Percentiles rank a stretch among this genome's conserved stretches.
phyloP scores from a whole-genome alignment of 805 yeast genomes.

The Candida adriatica region DNA sequence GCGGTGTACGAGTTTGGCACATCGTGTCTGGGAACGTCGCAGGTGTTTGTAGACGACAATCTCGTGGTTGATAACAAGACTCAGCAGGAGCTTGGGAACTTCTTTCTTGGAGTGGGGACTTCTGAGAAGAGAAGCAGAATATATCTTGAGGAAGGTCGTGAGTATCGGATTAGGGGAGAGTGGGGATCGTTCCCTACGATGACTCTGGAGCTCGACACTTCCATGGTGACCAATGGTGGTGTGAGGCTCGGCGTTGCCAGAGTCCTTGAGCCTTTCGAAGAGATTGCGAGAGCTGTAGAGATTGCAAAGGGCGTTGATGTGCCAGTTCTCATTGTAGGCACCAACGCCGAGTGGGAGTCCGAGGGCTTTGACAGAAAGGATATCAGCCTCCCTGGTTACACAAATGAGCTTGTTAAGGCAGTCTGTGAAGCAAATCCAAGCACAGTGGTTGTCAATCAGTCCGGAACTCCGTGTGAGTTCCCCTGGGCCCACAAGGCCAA shows the following conservation, averaged over 20 bases:
- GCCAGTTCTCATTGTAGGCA: slow-evolving; percentile 45
- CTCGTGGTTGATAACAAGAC: slow-evolving; percentile 1
- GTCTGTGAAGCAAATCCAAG: slow-evolving; percentile 43
- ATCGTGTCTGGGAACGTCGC: slow-evolving; percentile 47
- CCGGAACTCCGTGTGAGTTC: slow-evolving; percentile 56
- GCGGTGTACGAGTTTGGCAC: slow-evolving; percentile 46
- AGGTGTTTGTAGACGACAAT: slow-evolving; percentile 40
- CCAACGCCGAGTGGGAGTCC: slow-evolving; percentile 50
- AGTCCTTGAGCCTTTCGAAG: slow-evolving; percentile 24
- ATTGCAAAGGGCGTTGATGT: slow-evolving; percentile 45
- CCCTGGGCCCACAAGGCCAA: slow-evolving; percentile 45
- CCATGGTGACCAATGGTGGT: no score
- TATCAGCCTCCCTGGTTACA: slow-evolving; percentile 45
- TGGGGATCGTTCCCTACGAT: no score
- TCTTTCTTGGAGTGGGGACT: not conserved
- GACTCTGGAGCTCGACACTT: no score
- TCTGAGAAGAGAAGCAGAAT: not conserved
- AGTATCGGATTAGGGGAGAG: no score
- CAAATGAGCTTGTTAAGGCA: slow-evolving; percentile 40
- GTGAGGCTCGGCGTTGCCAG: slow-evolving; percentile 27
- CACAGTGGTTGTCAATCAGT: slow-evolving; percentile 47
- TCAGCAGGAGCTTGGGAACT: slow-evolving; percentile 1
- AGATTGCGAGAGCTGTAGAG: slow-evolving; percentile 36
- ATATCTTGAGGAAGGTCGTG: not conserved
- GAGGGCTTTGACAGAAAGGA: slow-evolving; percentile 51